Evolutionary conservation across 768 basidiomycete species (phyloP), one percentile per base, ranked within the genome.

Genomic region (Auriculariales sp.): DNA sequence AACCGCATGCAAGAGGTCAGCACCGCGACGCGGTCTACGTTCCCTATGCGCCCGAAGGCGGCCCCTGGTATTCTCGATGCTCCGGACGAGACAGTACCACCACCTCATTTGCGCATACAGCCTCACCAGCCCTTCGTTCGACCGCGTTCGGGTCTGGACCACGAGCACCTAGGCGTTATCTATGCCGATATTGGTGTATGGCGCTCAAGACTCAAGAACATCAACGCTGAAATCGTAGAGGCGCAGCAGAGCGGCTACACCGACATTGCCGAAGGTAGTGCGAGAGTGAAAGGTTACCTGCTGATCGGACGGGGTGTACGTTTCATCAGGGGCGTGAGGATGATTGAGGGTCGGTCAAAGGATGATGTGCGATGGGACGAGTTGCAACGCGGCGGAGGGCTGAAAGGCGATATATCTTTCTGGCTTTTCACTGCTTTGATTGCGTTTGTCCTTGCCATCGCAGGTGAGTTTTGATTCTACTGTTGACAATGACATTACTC

Each of bases 351-450:
- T 2, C 66, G 82, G 52, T 81, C 84, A 12, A 87, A 84, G 61
- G 85, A 89, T 57, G 86, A 89, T 60, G 77, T 91, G 30, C 66
- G 81, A 49, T 91, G 86, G 85, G 77, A 80, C 51, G 77, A 83
- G 24, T 64, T 89, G 46, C 82, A 84, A 62, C 70, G 73, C 53
- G 73, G 77, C 60, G 66, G 73, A 32, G 71, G 66, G 30, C 49
- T 60, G 46, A 53, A 74, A 52, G 74, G 77, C 54, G 60, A 61
- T 19, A 51, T 70, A 28, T 70, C 72, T 2, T 74, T 82, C 54
- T 85, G 83, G 81, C 63, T 68, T 15, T 65, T 79, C 17, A 66
- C 81, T 3, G 59, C 65, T 3, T 61, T 77, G 5, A 64, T 78
- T 15, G 65, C 68, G 1, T 55, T 80, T 2, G 54, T 79, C 22